Evolutionary conservation across 176 grass and related monocot genomes (phyloP).

Genomic region (Aechmea fasciata): DNA sequence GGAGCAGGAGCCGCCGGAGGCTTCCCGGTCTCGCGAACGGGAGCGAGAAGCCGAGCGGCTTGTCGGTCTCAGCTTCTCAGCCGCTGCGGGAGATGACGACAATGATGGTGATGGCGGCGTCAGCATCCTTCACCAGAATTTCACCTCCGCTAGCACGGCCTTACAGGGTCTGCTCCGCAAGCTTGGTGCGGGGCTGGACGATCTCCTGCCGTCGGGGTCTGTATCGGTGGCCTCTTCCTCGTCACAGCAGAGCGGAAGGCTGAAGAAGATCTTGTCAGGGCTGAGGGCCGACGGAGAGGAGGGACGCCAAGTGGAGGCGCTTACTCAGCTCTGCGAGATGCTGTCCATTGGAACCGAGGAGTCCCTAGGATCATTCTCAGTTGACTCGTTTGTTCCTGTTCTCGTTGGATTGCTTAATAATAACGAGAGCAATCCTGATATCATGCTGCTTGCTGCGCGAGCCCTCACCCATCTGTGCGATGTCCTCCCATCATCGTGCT

Average conservation of each 20-base stretch:
- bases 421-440: constrained; percentile 70
- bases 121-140: constrained; percentile 51
- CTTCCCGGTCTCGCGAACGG: constrained; percentile 34
- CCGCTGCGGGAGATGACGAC: constrained; percentile 35
- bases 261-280: constrained; percentile 61
- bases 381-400: constrained; percentile 73
- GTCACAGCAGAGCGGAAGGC: constrained; percentile 34
- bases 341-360: constrained; percentile 79
- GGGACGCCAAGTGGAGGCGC: constrained; percentile 46
- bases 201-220: constrained; percentile 44
- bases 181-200: constrained; percentile 69
- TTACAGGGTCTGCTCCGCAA: constrained; percentile 73
- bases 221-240: constrained; percentile 28
- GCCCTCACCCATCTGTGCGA: constrained; percentile 70
- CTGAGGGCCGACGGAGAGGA: constrained; percentile 71
- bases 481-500: constrained; percentile 63
- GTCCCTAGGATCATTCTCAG: constrained; percentile 45
- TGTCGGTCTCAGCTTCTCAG: constrained; percentile 41
- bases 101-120: constrained; percentile 49
- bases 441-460: constrained; percentile 77
- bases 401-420: constrained; percentile 58
- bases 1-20: constrained; percentile 59
- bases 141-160: constrained; percentile 61
- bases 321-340: constrained; percentile 78
- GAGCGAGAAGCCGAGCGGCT: constrained; percentile 60